Percentiles rank a stretch among this genome's conserved stretches.
phyloP scores from a whole-genome alignment of 2,329 filamentous ascomycete species.

The Monosporascus sp. region DNA sequence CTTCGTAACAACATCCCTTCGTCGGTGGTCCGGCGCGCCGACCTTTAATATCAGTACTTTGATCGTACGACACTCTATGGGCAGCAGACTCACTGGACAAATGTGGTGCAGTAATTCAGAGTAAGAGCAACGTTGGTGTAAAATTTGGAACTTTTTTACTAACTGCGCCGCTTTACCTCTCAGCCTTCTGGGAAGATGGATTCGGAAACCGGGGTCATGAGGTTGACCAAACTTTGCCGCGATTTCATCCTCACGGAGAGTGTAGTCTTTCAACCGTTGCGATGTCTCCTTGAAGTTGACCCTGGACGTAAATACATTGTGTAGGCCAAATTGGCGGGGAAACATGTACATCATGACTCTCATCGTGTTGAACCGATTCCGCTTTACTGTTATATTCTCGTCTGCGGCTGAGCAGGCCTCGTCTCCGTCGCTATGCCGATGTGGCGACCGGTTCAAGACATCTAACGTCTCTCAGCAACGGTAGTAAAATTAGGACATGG shows the following conservation, averaged over 20 bases:
- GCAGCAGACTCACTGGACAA: slow-evolving; percentile 50
- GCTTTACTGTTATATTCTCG: slow-evolving; percentile 4
- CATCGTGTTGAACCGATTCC: slow-evolving; percentile 49
- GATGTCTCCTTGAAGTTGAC: slow-evolving; percentile 61
- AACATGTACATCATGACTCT: slow-evolving; percentile 91
- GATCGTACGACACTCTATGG: background rate
- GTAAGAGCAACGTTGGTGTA: slow-evolving; percentile 75
- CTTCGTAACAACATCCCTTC: slow-evolving; percentile 3
- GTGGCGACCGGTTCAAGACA: slow-evolving; percentile 67
- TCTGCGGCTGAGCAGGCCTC: background rate
- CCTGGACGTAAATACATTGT: slow-evolving; percentile 82
- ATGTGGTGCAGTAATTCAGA: slow-evolving; percentile 72
- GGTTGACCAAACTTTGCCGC: slow-evolving; percentile 28
- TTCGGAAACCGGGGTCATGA: slow-evolving; percentile 15
- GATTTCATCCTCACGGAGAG: slow-evolving; percentile 79
- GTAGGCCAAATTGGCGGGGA: slow-evolving; percentile 80
- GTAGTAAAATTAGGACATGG: background rate
- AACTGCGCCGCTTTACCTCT: slow-evolving; percentile 57
- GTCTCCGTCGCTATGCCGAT: slow-evolving; percentile 17
- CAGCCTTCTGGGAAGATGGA: slow-evolving; percentile 59
- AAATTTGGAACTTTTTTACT: slow-evolving; percentile 61
- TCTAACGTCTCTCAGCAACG: slow-evolving; percentile 46
- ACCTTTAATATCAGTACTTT: slow-evolving; percentile 15
- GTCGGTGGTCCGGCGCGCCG: slow-evolving; percentile 8
- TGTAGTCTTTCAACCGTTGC: slow-evolving; percentile 79